These are phyloP conservation scores for Mycena pura DNA, from an alignment of 768 basidiomycete species.

Conservation along the genomic window DNA sequence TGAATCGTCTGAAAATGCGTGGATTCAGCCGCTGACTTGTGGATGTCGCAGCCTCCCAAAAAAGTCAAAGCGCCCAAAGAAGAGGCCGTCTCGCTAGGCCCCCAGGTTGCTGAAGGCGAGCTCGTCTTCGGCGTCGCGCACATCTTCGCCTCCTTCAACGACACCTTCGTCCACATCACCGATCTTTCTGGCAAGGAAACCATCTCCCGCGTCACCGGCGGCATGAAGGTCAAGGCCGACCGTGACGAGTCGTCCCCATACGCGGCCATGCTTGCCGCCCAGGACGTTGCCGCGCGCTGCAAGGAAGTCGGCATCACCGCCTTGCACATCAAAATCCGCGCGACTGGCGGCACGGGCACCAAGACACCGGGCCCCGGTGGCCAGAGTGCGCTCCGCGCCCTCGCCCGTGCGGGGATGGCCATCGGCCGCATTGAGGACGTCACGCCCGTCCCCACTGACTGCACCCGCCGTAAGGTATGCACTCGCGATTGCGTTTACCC, in stretches of 20 bases:
- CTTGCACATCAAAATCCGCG: conserved; percentile 98
- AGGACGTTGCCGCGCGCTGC: conserved; percentile 96
- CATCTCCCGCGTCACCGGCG: conserved; percentile 97
- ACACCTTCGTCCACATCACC: conserved; percentile 99
- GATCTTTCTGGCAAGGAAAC: conserved; percentile 99
- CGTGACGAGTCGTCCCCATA: conserved; percentile 99
- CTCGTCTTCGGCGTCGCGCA: conserved; percentile 98
- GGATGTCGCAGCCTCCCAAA: conserved; percentile 72
- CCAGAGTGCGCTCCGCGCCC: conserved; percentile 96
- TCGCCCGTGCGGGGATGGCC: conserved; percentile 97
- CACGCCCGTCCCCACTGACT: conserved; percentile 96
- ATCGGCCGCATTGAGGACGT: conserved; percentile 99
- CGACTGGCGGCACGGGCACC: conserved; percentile 97
- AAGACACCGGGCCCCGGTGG: conserved; percentile 99
- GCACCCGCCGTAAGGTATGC: conserved; percentile 92
- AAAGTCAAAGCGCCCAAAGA: conserved; percentile 80
- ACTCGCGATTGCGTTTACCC: not conserved
- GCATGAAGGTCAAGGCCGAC: conserved; percentile 99
- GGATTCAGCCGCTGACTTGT: not conserved
- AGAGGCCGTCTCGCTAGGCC: conserved; percentile 90
- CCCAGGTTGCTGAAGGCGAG: conserved; percentile 95
- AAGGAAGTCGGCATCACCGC: conserved; percentile 98
- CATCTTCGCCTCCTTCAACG: conserved; percentile 99
- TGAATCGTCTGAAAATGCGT: not conserved
- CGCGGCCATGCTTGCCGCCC: conserved; percentile 97